Evolutionary conservation across 2,329 filamentous ascomycete species (phyloP).

Genomic region (Penicillium psychrosexuale): DNA sequence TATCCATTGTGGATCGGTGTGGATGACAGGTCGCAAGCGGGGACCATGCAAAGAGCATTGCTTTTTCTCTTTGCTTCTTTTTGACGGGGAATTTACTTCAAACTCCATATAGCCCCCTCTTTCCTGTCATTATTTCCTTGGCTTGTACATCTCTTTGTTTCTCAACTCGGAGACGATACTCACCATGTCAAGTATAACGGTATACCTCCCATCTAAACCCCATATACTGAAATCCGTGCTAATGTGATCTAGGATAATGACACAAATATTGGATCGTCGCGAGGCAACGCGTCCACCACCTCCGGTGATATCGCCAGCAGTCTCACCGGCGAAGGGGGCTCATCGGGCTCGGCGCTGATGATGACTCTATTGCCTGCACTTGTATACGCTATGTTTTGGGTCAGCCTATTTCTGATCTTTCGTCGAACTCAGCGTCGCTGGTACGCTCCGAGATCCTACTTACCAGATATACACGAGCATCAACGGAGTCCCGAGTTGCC

Average conservation of each 20-base stretch:
- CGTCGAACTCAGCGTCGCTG: conserved; percentile 46
- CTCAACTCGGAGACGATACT: neutral
- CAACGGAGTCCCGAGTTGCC: conserved; percentile 50
- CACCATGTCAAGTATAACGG: conserved; percentile 18
- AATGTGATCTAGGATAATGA: conserved; percentile 35
- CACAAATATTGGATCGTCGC: conserved; percentile 42
- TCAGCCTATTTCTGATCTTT: conserved; percentile 47
- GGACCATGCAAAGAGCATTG: conserved; percentile 8
- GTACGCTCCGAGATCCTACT: conserved; percentile 45
- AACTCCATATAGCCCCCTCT: conserved; percentile 2
- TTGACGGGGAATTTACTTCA: conserved; percentile 4
- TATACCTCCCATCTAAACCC: neutral
- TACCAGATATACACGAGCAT: conserved; percentile 43
- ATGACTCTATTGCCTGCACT: conserved; percentile 50
- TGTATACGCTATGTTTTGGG: conserved; percentile 44
- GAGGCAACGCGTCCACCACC: conserved; percentile 38
- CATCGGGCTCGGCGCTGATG: conserved; percentile 50
- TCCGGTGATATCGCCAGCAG: conserved; percentile 30
- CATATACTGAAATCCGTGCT: neutral
- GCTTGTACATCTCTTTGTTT: neutral
- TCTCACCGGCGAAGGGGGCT: conserved; percentile 40
- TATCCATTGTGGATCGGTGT: neutral
- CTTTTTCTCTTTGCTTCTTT: conserved; percentile 7
- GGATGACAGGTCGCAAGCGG: conserved; percentile 31
- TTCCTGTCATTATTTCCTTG: conserved; percentile 1